Conservation (phyloP, 2,329 filamentous ascomycete species). For the Trichophyton benhamiae region DNA sequence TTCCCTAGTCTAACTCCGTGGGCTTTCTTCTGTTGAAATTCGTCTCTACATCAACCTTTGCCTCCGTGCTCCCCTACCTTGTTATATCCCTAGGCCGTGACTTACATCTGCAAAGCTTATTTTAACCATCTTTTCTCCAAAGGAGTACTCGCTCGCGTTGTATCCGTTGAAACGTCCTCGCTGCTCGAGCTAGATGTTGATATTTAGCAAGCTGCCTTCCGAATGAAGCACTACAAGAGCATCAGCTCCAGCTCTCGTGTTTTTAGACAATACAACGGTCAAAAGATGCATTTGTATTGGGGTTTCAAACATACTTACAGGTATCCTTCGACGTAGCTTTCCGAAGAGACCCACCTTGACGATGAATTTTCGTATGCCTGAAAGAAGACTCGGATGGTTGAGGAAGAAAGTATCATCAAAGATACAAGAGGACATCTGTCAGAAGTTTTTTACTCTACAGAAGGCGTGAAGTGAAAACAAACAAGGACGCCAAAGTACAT, state of each 20-base stretch:
- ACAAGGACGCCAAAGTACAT: no score
- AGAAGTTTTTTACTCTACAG: no score
- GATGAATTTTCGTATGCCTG: no score
- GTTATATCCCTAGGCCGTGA: background rate
- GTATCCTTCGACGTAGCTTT: no score
- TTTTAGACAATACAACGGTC: background rate
- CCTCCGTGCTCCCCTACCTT: no score
- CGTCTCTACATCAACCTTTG: background rate
- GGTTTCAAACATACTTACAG: no score
- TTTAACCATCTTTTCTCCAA: background rate
- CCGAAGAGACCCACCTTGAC: no score
- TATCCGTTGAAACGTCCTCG: background rate
- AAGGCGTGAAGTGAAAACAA: no score
- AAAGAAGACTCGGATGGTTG: no score
- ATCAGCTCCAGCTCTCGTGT: background rate
- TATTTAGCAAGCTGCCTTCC: background rate
- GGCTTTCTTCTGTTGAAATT: conserved; percentile 30
- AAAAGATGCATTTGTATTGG: background rate
- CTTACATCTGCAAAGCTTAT: background rate
- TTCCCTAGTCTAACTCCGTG: conserved; percentile 36
- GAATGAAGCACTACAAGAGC: background rate
- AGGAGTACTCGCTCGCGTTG: background rate
- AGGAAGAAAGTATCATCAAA: no score
- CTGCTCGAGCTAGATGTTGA: background rate
- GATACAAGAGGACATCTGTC: no score